These are phyloP conservation scores for Fragaria iinumae DNA, from an alignment of 306 rosid species.

Conservation along the genomic window DNA sequence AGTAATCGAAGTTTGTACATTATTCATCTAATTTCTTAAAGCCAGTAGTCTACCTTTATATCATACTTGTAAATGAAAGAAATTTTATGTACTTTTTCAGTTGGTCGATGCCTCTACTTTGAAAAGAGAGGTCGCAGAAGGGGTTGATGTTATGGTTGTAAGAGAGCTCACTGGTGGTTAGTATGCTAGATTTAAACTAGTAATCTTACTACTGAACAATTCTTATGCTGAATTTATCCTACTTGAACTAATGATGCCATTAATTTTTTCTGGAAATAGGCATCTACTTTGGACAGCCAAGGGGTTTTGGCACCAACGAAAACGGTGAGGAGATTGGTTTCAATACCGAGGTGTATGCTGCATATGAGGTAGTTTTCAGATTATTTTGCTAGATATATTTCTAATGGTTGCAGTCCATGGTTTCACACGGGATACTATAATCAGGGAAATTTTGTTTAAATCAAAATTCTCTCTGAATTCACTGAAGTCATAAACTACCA, in stretches of 20 bases:
- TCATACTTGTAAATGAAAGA: background rate
- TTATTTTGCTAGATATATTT: background rate
- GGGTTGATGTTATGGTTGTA: constrained; percentile 91
- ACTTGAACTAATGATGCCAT: constrained; percentile 1
- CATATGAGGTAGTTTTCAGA: constrained; percentile 54
- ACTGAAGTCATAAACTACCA: background rate
- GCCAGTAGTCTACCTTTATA: background rate
- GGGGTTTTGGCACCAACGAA: constrained; percentile 70
- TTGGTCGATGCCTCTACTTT: constrained; percentile 87
- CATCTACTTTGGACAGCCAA: constrained; percentile 88
- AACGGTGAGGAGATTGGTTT: constrained; percentile 79
- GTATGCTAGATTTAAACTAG: constrained; percentile 19
- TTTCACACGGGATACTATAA: background rate
- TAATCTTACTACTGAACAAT: background rate
- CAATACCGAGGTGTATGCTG: constrained; percentile 80
- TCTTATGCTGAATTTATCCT: background rate
- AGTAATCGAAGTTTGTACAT: background rate
- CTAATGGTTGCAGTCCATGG: background rate
- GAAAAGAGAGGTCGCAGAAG: constrained; percentile 83
- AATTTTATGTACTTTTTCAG: constrained; percentile 35
- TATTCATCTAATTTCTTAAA: background rate
- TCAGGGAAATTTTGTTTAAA: background rate
- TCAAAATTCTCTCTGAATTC: background rate
- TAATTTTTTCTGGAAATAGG: constrained; percentile 41
- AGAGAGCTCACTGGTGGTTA: constrained; percentile 96